Evolutionary conservation across 768 basidiomycete species (phyloP), one percentile per base, ranked within the genome.

Genomic region (Gloeophyllum trabeum): DNA sequence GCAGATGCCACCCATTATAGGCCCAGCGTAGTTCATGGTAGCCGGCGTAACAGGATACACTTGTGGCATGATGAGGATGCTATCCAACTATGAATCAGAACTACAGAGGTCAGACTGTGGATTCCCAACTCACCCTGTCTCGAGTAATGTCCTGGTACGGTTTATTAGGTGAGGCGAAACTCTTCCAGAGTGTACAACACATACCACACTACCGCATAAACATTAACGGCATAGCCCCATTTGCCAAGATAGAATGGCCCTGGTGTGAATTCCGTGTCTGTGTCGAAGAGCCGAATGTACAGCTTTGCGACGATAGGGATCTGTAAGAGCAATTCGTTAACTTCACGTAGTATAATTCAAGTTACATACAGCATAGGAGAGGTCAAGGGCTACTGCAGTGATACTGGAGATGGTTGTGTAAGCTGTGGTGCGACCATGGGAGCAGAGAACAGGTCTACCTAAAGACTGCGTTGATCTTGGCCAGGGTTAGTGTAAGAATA

Each of bases 1-100:
- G 21, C 50, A 44, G 25, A 50, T 43, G 18, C 44, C 49, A 3
- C 35, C 48, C 43, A 49, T 49, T 24, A 49, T 49, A 3, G 48
- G 48, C 18, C 49, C 50, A n/a, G 49, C 49, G 25, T 51, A 51
- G 30, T 51, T 51, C 49, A 51, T 51, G 25, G 49, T 51, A 5
- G 22, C 20, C 6, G 49, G 42, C 18, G 39, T 51, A 10, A 51
- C 45, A 20, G 49, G 49, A 34, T 25, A 37, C 10, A 51, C 50
- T 51, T 51, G 49, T 14, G 49, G 49, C 49, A 51, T 51, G 41
- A 51, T 51, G 12, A 51, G 37, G 35, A 51, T 42, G 4, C 49
- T 51, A 22, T 3, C 13, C 13, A 38, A 4, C 10, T 14, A 18
- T 13, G 22, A 25, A 5, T 26, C n/a, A 41, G 10, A 23, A 2